Evolutionary conservation across 2,329 filamentous ascomycete genomes (phyloP).

Genomic region (Neofusicoccum sp.): DNA sequence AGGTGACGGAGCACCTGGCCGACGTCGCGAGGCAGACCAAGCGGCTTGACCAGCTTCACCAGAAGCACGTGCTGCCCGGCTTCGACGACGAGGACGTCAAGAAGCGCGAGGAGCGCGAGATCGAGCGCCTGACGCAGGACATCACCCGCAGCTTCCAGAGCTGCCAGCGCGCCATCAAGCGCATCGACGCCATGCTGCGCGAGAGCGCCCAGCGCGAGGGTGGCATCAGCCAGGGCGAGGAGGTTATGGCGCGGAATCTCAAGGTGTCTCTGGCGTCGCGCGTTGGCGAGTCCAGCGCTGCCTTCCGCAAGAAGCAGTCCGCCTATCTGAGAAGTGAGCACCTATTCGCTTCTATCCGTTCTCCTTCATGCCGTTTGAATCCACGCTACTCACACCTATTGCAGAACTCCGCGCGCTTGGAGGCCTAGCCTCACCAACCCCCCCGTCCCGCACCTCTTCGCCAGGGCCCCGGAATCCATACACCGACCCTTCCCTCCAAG

Average conservation of each 20-base stretch:
- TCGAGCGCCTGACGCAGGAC: conserved; percentile 84
- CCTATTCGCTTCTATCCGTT: not conserved
- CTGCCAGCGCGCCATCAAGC: conserved; percentile 85
- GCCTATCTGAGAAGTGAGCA: conserved; percentile 84
- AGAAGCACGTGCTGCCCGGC: conserved; percentile 93
- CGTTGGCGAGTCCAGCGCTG: conserved; percentile 87
- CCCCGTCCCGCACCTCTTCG: conserved; percentile 44
- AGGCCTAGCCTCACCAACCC: conserved; percentile 50
- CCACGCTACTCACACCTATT: conserved; percentile 20
- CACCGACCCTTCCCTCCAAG: conserved; percentile 76
- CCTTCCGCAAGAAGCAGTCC: conserved; percentile 96
- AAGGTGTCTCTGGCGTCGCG: conserved; percentile 85
- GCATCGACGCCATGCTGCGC: conserved; percentile 81
- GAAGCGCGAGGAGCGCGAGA: conserved; percentile 80
- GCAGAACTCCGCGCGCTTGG: conserved; percentile 46
- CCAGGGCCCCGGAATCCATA: conserved; percentile 62
- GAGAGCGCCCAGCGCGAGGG: conserved; percentile 69
- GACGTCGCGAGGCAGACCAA: conserved; percentile 80
- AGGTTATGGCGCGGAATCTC: conserved; percentile 94
- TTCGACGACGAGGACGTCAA: conserved; percentile 95
- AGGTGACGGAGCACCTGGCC: conserved; percentile 78
- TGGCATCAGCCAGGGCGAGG: conserved; percentile 75
- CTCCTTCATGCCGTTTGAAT: not conserved
- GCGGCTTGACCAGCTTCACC: conserved; percentile 85
- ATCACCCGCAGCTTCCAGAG: conserved; percentile 87